Base-by-base conservation (phyloP, 129 eudicot genomes). In the Oenanthe sinensis region DNA sequence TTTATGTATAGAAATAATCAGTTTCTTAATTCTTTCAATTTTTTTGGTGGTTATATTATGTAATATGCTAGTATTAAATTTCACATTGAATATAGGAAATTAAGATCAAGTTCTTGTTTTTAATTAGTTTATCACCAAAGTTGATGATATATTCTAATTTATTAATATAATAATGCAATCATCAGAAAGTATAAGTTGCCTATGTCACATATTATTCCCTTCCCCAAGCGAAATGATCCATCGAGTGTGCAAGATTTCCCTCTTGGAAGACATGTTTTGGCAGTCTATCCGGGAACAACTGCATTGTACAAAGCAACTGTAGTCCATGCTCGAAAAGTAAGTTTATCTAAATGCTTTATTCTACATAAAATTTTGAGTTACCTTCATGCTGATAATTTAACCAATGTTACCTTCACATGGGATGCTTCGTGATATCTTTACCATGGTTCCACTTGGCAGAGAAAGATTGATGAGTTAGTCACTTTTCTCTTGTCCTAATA, bases 291-390 rank as follows among this genome's bases (percentile, higher is more conserved):
- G 36, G 87, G 90, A 79, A 95, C 98, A 76, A 95, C 97, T 33
- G 92, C 98, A 15, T 83, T 95, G 75, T 95, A 95, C 77, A 95
- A 90, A 88, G 98, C 98, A 77, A 95, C 98, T 62, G 98, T 95
- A 15, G 92, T 88, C 68, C 88, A 85, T 50, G 74, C 96, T 76
- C 97, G 97, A 77, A 95, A 95, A 97, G 98, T 95, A 87, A 42
- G 67, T 76, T 26, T 40, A 44, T 82, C n/a, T 39, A 26, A 60
- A 60, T 33, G 36, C 36, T 33, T 33, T 33, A 33, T 42, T 12
- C 49, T 33, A 15, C 75, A 46, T 54, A 24, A 65, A 43, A 4
- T 52, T 44, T 62, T 67, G 68, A 55, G 52, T 74, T 28, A 40
- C 63, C 37, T 33, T 79, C 13, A 75, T 65, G 67, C 36, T 75